These are phyloP conservation scores for Colletotrichum sp. DNA, from an alignment of 2,329 filamentous ascomycete species.

Conservation along the genomic window DNA sequence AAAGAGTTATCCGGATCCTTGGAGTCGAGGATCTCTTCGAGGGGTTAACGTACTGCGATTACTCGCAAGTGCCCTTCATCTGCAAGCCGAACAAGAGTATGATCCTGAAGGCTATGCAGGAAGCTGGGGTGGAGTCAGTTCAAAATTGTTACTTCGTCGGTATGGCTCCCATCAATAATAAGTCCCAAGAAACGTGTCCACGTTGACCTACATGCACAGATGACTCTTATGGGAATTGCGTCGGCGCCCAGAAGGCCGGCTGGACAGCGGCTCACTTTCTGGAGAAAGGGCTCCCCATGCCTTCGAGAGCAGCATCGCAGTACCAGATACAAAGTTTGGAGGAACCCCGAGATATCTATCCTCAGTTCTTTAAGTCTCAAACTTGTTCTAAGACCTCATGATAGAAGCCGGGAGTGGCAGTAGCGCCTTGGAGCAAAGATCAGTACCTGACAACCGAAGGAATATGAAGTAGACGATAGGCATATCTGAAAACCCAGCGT, in stretches of 20 bases:
- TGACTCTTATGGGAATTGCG: constrained; percentile 85
- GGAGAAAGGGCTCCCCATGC: constrained; percentile 66
- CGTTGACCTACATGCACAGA: constrained; percentile 65
- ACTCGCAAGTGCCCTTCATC: constrained; percentile 72
- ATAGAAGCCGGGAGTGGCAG: background rate
- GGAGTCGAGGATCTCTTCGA: constrained; percentile 90
- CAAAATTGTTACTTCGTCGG: background rate
- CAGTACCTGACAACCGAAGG: background rate
- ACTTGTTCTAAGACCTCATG: background rate
- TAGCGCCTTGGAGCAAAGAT: background rate
- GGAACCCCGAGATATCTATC: background rate
- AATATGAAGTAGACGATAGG: background rate
- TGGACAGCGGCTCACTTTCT: constrained; percentile 89
- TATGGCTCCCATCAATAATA: background rate
- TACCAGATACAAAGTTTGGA: background rate
- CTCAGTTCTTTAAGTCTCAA: background rate
- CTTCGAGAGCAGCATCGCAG: background rate
- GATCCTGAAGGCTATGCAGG: constrained; percentile 86
- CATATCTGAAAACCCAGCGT: background rate
- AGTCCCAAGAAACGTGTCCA: background rate
- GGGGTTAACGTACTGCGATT: constrained; percentile 94
- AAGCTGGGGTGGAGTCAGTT: constrained; percentile 72
- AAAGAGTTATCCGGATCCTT: constrained; percentile 80
- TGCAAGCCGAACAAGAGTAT: constrained; percentile 87
- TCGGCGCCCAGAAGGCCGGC: constrained; percentile 72